A percentile compares a stretch with the other conserved stretches of the same genome.
These are phyloP conservation scores for Tanacetum coccineum DNA, from an alignment of 129 eudicot genomes.

Conservation along the genomic window DNA sequence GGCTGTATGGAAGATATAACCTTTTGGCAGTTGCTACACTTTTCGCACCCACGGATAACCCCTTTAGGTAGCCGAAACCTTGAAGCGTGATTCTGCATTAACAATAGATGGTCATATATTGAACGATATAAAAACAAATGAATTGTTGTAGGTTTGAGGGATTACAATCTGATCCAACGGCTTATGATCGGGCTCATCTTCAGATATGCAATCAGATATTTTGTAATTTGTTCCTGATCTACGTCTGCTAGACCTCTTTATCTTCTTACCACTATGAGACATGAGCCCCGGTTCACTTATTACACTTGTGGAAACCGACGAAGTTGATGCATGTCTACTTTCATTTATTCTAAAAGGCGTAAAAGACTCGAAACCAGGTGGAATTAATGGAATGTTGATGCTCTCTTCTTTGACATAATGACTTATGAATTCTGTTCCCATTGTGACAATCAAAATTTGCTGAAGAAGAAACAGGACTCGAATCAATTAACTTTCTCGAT, in stretches of 20 bases:
- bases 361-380: slow-evolving; percentile 94
- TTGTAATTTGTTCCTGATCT: slow-evolving; percentile 49
- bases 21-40: slow-evolving; percentile 76
- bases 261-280: slow-evolving; percentile 32
- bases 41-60: slow-evolving; percentile 74
- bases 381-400: slow-evolving; percentile 63
- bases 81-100: slow-evolving; percentile 40
- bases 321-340: slow-evolving; percentile 25
- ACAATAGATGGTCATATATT: slow-evolving; percentile 13
- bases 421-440: slow-evolving; percentile 71
- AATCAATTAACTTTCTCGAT: background rate
- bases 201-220: slow-evolving; percentile 49
- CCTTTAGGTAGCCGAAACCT: slow-evolving; percentile 62
- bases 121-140: background rate
- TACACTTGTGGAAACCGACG: slow-evolving; percentile 41
- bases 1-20: slow-evolving; percentile 28
- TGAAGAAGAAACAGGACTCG: slow-evolving; percentile 16
- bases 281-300: slow-evolving; percentile 35
- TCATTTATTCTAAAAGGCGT: slow-evolving; percentile 46
- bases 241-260: slow-evolving; percentile 56
- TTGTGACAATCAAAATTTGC: slow-evolving; percentile 22
- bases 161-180: slow-evolving; percentile 43
- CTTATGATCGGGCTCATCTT: slow-evolving; percentile 54
- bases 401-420: slow-evolving; percentile 59
- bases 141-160: background rate